phyloP scores from a whole-genome alignment of 345 rosid species.

The Acer negundo region DNA sequence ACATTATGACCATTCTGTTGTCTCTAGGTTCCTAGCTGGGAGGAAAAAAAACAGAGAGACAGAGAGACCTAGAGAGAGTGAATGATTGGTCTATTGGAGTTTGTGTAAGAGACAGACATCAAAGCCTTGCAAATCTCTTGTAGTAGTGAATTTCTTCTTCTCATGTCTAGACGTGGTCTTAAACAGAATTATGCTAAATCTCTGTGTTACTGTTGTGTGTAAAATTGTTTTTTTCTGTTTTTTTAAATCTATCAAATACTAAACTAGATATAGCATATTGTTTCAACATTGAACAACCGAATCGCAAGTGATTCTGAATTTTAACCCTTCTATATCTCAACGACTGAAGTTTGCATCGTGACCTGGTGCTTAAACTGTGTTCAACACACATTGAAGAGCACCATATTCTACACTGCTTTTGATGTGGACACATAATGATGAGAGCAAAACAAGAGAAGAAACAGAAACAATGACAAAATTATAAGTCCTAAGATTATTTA shows the following conservation, averaged over 20 bases:
- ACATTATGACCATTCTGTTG: not conserved
- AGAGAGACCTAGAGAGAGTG: not conserved
- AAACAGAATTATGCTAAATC: constrained; percentile 3
- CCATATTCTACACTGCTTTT: not conserved
- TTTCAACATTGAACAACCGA: not conserved
- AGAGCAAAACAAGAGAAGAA: not conserved
- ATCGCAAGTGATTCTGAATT: not conserved
- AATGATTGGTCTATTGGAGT: not conserved
- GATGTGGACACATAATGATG: not conserved
- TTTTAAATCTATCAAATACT: too few species aligned
- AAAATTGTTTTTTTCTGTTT: not conserved
- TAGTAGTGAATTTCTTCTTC: not conserved
- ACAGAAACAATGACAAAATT: not conserved
- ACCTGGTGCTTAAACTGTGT: not conserved
- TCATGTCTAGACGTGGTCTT: not conserved
- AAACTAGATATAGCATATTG: not conserved
- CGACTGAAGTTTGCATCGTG: not conserved
- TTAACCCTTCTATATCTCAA: not conserved
- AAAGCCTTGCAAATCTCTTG: not conserved
- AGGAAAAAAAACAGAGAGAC: not conserved
- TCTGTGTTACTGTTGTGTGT: not conserved
- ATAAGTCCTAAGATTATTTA: not conserved
- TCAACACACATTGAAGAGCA: not conserved
- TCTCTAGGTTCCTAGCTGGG: not conserved
- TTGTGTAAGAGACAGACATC: not conserved